Evolutionary conservation across 208 protist species (phyloP), one percentile per base, ranked within the genome.

Genomic region (Naegleria lovaniensis): DNA sequence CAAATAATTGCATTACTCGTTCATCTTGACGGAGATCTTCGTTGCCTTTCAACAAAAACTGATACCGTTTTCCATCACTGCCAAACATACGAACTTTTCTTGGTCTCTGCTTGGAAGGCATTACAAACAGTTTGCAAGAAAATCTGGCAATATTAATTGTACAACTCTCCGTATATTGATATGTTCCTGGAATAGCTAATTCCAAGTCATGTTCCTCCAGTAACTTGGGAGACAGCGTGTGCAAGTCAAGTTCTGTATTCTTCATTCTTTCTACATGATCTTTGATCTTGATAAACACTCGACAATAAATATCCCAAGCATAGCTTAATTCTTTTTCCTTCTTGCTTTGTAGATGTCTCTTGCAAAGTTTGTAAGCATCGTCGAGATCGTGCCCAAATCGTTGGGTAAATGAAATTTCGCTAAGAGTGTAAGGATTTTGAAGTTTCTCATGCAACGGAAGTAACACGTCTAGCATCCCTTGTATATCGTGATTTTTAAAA

Each of bases 1-100:
- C 98, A 93, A 99, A 99, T 90, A 99, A 97, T 95, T 99, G 99
- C 99, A 99, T 99, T 25, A 99, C 99, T 52, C 99, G 96, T 95
- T 99, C 99, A 94, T 99, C 99, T 96, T 99, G 98, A 16, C 98
- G 94, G 92, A 99, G 95, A 92, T 99, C 97, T 94, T 99, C 98
- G 93, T 99, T 97, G 38, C 98, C 99, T 93, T 99, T 99, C 29
- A 99, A 95, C 25, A 99, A 93, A 93, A 99, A 99, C 84, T 95
- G 93, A 93, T 99, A 99, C 76, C 94, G 95, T 2, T 94, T 83
- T 7, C 98, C 98, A 94, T 99, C 97, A 11, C 93, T 97, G n/a
- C 98, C 98, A 92, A 97, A 94, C 5, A 99, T 95, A 38, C 96
- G 97, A 48, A 99, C 93, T 92, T 98, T 98, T 58, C 99, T 93